These are phyloP conservation scores for Kwoniella sp. DNA, from an alignment of 768 basidiomycete species.

Conservation along the genomic window DNA sequence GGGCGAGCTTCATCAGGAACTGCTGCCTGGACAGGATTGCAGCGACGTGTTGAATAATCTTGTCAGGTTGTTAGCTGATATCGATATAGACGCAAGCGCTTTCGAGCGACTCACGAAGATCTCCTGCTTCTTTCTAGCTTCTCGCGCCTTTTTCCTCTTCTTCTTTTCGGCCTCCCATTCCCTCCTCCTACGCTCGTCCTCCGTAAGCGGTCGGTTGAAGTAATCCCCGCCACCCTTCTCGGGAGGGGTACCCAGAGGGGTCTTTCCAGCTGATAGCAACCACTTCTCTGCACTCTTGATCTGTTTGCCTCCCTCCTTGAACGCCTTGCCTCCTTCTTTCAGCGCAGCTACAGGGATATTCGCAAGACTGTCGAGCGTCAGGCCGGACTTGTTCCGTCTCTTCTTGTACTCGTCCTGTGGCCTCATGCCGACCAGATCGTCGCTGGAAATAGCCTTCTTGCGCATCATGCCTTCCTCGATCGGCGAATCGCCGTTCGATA, in stretches of 20 bases:
- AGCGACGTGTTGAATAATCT: conserved; percentile 81
- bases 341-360: conserved; percentile 24
- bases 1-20: conserved; percentile 79
- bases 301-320: conserved; percentile 26
- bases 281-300: conserved; percentile 43
- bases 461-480: conserved; percentile 6
- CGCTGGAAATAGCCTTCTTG: conserved; percentile 25
- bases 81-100: background rate
- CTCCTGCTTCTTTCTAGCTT: conserved; percentile 66
- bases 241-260: conserved; percentile 37
- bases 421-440: conserved; percentile 25
- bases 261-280: conserved; percentile 37
- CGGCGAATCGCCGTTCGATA: conserved; percentile 26
- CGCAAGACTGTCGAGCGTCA: conserved; percentile 25
- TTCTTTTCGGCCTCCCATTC: conserved; percentile 54
- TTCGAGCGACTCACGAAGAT: conserved; percentile 59
- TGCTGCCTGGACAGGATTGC: conserved; percentile 74
- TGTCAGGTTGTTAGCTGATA: background rate
- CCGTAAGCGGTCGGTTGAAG: conserved; percentile 40
- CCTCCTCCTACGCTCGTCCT: conserved; percentile 47
- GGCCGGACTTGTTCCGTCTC: conserved; percentile 14
- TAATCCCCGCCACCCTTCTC: conserved; percentile 44
- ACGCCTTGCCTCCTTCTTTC: conserved; percentile 15
- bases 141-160: conserved; percentile 53
- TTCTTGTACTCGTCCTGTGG: conserved; percentile 4